Evolutionary conservation across 2,329 filamentous ascomycete genomes (phyloP), one percentile per base, ranked within the genome.

Genomic region (Pyrenochaeta sp.): DNA sequence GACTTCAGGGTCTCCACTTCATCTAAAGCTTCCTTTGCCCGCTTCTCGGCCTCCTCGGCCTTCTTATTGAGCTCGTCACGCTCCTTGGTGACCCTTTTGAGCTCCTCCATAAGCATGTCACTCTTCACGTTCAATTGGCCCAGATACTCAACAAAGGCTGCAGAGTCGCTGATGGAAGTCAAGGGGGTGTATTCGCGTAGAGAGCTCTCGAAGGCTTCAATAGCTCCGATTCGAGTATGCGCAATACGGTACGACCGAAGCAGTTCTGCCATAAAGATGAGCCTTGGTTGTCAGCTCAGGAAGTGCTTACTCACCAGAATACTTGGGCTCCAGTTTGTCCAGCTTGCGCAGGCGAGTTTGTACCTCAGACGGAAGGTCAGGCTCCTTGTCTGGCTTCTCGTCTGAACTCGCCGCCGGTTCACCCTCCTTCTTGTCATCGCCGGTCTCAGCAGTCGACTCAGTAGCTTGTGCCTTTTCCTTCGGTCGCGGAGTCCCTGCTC

Each of bases 121-220:
- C 89, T 88, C 70, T 96, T 94, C 47, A 93, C 76, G 56, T 88
- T 94, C 35, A 96, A 78, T 75, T 97, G 92, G 64, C 89, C 92
- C 23, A 99, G 82, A 69, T 97, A 99, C 75, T 98, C 94, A 6
- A 92, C 85, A 30, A 99, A 82, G 2, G 92, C 89, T 47, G 87
- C 85, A 0, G 94, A 91, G 54, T 99, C 95, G 63, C 82, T 84
- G 65, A 99, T 97, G 14, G 92, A 94, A 4, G 91, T 90, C 31
- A 98, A 80, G 2, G 95, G 94, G 0, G 95, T 99, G 66, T 96
- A 91, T 72, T 99, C 95, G 66, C 92, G 91, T 7, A 99, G 82
- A 0, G 90, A 88, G 49, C 91, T 89, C 77, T 99, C 95, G 73
- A 99, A 99, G 0, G 92, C 90, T 70, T 98, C 95, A 68, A 98